phyloP scores from a whole-genome alignment of 1,284 basidiomycete genomes.

The Rhodotorula mucilaginosa region DNA sequence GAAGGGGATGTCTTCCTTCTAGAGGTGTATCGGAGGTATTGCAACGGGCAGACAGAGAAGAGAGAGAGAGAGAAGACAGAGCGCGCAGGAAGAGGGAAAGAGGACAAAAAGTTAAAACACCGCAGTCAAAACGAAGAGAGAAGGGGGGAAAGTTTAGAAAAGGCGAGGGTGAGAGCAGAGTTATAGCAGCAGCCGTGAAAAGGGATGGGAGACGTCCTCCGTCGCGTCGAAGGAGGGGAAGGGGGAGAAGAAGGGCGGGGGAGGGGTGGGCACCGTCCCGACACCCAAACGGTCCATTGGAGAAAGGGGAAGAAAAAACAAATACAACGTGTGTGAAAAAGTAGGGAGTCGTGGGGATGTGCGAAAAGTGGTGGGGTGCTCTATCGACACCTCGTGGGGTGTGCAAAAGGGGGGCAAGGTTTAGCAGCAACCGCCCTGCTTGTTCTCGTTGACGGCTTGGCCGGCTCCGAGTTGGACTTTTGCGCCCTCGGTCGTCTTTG shows the following conservation, averaged over 20 bases:
- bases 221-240: no score
- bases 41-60: neutral
- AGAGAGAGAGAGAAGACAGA: neutral
- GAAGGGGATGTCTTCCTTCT: no score
- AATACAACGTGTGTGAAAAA: no score
- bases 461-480: conserved; percentile 55
- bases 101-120: neutral
- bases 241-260: no score
- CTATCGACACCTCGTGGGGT: neutral
- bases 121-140: neutral
- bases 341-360: neutral
- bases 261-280: no score
- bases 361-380: neutral
- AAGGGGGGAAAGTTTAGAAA: neutral
- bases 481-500: conserved; percentile 52
- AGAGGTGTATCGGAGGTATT: neutral
- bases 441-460: conserved; percentile 67
- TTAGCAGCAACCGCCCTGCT: conserved; percentile 72
- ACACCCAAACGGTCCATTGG: no score
- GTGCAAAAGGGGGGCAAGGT: conserved; percentile 11
- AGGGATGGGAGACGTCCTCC: no score
- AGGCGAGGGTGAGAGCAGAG: neutral
- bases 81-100: neutral
- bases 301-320: no score
- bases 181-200: no score